These are phyloP conservation scores for Boletus smithii DNA, from an alignment of 1,284 basidiomycete genomes.

Conservation along the genomic window DNA sequence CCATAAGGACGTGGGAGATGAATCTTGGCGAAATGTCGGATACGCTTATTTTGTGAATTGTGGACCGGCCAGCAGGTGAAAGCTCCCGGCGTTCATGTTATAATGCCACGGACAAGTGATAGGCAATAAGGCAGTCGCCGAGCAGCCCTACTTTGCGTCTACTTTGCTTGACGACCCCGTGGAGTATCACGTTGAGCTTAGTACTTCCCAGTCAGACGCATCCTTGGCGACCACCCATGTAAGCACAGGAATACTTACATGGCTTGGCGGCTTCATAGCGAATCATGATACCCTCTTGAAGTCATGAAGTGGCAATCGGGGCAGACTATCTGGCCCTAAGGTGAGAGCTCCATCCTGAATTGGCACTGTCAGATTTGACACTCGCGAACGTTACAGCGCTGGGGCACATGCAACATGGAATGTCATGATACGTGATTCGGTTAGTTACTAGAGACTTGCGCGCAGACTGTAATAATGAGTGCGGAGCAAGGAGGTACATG, in stretches of 20 bases:
- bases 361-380: too few species aligned
- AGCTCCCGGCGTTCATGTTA: background rate
- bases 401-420: too few species aligned
- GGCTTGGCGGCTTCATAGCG: background rate
- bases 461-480: too few species aligned
- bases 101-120: slow-evolving; percentile 3
- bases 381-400: too few species aligned
- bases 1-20: slow-evolving; percentile 30
- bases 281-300: background rate
- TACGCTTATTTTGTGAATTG: slow-evolving; percentile 4
- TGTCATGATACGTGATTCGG: too few species aligned
- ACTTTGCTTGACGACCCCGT: background rate
- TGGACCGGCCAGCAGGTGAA: background rate
- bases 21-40: slow-evolving; percentile 13
- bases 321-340: background rate
- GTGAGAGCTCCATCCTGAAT: too few species aligned
- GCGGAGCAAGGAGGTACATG: too few species aligned
- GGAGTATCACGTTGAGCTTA: background rate
- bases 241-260: background rate
- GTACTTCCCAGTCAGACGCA: background rate
- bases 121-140: background rate
- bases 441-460: too few species aligned
- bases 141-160: background rate
- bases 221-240: background rate
- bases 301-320: background rate